Evolutionary conservation across 116 monocot genomes (phyloP).

Genomic region (Papilionanthe hybrid): DNA sequence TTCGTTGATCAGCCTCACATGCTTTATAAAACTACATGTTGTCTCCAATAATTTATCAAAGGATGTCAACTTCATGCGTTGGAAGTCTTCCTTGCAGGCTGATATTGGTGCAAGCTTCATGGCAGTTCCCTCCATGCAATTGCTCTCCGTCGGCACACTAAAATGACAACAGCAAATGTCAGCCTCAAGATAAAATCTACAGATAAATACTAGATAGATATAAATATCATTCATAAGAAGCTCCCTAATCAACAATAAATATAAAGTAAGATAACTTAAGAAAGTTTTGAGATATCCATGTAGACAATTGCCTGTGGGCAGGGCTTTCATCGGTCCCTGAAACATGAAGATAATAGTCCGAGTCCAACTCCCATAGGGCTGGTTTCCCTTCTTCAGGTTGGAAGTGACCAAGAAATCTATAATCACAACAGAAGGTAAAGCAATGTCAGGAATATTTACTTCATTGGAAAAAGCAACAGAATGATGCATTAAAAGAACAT

Average conservation of each 20-base stretch:
- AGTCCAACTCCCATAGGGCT: slow-evolving; percentile 96
- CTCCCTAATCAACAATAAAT: not conserved
- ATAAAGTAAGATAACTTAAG: slow-evolving; percentile 1
- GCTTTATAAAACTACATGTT: slow-evolving; percentile 76
- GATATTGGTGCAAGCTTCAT: slow-evolving; percentile 60
- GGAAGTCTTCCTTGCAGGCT: slow-evolving; percentile 87
- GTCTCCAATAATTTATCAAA: slow-evolving; percentile 80
- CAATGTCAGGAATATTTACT: not conserved
- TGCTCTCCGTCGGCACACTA: slow-evolving; percentile 32
- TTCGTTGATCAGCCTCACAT: slow-evolving; percentile 73
- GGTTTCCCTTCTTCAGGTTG: slow-evolving; percentile 96
- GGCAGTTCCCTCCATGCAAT: slow-evolving; percentile 12
- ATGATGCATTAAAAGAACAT: not conserved
- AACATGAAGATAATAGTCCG: slow-evolving; percentile 98
- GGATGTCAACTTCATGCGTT: slow-evolving; percentile 74
- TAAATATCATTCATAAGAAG: not conserved
- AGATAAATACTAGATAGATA: not conserved
- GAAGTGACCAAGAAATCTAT: slow-evolving; percentile 95
- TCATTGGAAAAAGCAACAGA: not conserved
- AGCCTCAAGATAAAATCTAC: slow-evolving; percentile 3
- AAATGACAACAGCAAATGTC: slow-evolving; percentile 14
- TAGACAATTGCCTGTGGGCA: slow-evolving; percentile 21
- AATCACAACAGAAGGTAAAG: slow-evolving; percentile 5
- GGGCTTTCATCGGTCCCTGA: slow-evolving; percentile 49
- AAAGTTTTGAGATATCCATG: not conserved